Evolutionary conservation across 345 rosid species (phyloP), one percentile per base, ranked within the genome.

Genomic region (Kernera saxatilis): DNA sequence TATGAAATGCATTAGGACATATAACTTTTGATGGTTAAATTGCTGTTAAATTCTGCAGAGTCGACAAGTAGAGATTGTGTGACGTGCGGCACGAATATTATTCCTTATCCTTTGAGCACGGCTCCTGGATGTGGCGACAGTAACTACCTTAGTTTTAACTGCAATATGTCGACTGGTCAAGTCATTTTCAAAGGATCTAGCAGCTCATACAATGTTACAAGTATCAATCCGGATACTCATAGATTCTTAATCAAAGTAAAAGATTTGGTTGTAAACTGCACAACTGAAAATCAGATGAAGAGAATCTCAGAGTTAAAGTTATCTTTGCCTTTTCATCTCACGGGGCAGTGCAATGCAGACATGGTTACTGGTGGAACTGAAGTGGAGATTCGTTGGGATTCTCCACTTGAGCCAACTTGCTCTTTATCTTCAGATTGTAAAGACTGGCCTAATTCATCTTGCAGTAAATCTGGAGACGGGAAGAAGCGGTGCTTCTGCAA

Each of bases 41-140:
- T 36, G 32, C 3, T 49, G 43, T 39, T 45, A 12, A 52, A 25
- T 61, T 35, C 29, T 80, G 76, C 86, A 86, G 92, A 71, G 71
- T 70, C 78, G 2, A 82, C 73, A 2, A 44, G 65, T 10, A 82
- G 82, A 74, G 74, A 35, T 68, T 90, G 93, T 39, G 64, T 61
- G 53, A 52, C 76, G 12, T 83, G 92, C 22, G 87, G 88, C 26
- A 75, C 86, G 3, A 82, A 71, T 74, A 35, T 70, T 32, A 75
- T 86, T 39, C 90, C 90, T 3, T 86, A 88, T 71, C 93, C 93
- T 2, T 82, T 90, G 11, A 85, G 88, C 78, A 85, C 81, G 5
- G 84, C 81, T 59, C 58, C 73, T 18, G 72, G 76, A 30, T 90
- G 91, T 39, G 93, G 93, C 3, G 93, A 90, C 29, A 72, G 86